Conservation (phyloP, 1,139 yeast species). For the Sugiyamaella paludigena region DNA sequence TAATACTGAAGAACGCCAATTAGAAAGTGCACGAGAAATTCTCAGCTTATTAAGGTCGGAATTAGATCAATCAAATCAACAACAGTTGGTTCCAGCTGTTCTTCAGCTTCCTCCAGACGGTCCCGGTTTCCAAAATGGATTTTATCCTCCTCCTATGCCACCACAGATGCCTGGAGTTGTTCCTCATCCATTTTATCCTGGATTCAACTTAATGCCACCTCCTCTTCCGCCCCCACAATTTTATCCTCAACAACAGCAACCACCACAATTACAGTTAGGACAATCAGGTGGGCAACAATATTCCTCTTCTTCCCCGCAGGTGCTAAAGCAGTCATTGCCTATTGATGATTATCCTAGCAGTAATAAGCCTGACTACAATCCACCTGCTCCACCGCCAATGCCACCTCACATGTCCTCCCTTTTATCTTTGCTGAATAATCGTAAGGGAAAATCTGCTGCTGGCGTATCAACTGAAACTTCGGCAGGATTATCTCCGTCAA, state of each 20-base stretch:
- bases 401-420: slow-evolving; percentile 13
- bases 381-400: slow-evolving; percentile 11
- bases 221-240: slow-evolving; percentile 34
- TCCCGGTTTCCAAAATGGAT: slow-evolving; percentile 7
- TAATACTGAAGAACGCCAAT: slow-evolving; percentile 21
- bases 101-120: slow-evolving; percentile 23
- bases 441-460: neutral
- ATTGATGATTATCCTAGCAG: neutral
- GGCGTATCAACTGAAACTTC: neutral
- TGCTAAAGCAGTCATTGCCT: no score
- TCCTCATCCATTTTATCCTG: neutral
- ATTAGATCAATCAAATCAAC: slow-evolving; percentile 24
- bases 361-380: slow-evolving; percentile 3
- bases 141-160: slow-evolving; percentile 21
- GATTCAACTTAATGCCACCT: neutral
- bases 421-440: slow-evolving; percentile 13
- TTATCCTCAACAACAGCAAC: slow-evolving; percentile 19
- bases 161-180: slow-evolving; percentile 5
- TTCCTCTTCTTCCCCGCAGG: neutral
- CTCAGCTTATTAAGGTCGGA: slow-evolving; percentile 32
- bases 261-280: neutral
- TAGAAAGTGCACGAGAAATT: slow-evolving; percentile 36
- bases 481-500: neutral
- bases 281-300: neutral
- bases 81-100: slow-evolving; percentile 23